Base-by-base conservation (phyloP, 1,284 basidiomycete species). In the Malassezia psittaci region DNA sequence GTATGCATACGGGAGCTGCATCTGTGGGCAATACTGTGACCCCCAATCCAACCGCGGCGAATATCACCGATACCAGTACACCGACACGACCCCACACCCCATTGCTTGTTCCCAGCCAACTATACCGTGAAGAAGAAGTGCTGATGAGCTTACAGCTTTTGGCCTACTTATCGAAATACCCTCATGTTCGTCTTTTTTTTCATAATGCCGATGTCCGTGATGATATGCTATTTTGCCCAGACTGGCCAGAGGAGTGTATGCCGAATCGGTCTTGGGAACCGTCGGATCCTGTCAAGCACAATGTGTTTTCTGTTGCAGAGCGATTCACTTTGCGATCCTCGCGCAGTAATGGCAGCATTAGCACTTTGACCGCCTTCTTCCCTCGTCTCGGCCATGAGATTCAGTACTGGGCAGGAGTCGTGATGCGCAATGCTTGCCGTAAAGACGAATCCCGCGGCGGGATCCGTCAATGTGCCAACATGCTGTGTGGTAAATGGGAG, bases 341-440 rank as follows among this genome's bases (percentile, higher is more conserved):
- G 48, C 83, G 86, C 18, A 83, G 83, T 49, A 55, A 51, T 38
- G n/a, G 37, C 9, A 39, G 40, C 19, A 32, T 1, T 87, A 90
- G 71, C n/a, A 29, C 18, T 32, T 45, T 41, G n/a, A 60, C 55
- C 45, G 48, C 60, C 21, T 46, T 61, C 10, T 61, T 59, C 42
- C 61, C 65, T 24, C 88, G 57, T 81, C 79, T 96, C 5, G 89
- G 90, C 0, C 80, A 81, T 19, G 91, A 96, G 76, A 94, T 98
- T 48, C 90, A 96, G 77, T 96, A 96, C 72, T 98, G 93, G 94
- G 93, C 93, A 0, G 90, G 91, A 3, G 93, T 96, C 12, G 96
- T 96, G 69, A 98, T 98, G 93, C 82, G 94, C 50, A 98, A 98
- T 74, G 93, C 94, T 7, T 98, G 93, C 77, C 80, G 93, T 73